These are phyloP conservation scores for Penicillium paradoxum DNA, from an alignment of 495 filamentous ascomycete species.

Conservation along the genomic window DNA sequence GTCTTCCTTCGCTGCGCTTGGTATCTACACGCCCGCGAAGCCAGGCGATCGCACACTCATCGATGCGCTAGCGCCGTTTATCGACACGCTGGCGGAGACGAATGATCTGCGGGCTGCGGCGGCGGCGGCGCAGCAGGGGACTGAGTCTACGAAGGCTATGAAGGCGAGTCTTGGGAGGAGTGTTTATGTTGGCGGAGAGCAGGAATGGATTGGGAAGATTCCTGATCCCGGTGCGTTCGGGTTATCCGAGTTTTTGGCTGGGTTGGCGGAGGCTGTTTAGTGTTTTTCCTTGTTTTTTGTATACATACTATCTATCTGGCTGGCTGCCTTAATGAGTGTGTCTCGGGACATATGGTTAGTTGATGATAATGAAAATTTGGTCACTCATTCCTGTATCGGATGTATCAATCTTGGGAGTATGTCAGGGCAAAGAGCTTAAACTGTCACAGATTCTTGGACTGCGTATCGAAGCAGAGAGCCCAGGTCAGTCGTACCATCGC, in stretches of 20 bases:
- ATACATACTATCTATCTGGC: background rate
- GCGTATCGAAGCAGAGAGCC: too few species aligned
- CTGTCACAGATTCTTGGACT: too few species aligned
- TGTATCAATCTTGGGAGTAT: too few species aligned
- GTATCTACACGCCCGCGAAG: slow-evolving; percentile 83
- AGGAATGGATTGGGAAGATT: slow-evolving; percentile 65
- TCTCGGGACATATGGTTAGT: too few species aligned
- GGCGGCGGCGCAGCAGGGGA: slow-evolving; percentile 66
- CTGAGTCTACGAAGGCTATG: slow-evolving; percentile 86
- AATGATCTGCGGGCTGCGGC: slow-evolving; percentile 65
- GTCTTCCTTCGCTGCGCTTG: slow-evolving; percentile 63
- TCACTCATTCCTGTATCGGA: too few species aligned
- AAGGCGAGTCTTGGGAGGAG: slow-evolving; percentile 78
- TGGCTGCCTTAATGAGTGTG: background rate
- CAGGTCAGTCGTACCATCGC: too few species aligned
- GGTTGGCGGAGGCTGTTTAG: slow-evolving; percentile 56
- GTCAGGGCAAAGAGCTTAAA: too few species aligned
- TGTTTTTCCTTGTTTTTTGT: background rate
- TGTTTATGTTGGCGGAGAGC: slow-evolving; percentile 87
- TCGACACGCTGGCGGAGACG: slow-evolving; percentile 59
- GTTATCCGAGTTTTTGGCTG: slow-evolving; percentile 72
- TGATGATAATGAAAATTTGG: too few species aligned
- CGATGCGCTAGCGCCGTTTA: slow-evolving; percentile 86
- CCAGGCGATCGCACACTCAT: slow-evolving; percentile 86
- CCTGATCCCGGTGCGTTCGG: slow-evolving; percentile 92